Base-by-base conservation (phyloP, 805 yeast species). In the Metschnikowia rubicola region DNA sequence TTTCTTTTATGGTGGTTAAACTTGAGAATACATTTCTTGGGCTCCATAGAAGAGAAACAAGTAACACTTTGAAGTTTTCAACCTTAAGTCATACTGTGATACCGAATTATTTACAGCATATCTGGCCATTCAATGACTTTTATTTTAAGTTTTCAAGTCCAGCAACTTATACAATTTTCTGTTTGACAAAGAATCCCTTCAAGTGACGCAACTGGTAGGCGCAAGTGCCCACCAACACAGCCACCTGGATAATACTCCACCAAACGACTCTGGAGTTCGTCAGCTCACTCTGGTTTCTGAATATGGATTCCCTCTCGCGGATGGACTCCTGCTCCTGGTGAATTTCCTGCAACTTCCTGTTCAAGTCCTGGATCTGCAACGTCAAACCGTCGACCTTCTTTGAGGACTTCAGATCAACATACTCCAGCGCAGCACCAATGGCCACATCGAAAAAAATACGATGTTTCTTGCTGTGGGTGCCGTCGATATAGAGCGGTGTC, bases 161-260 rank as follows among this genome's bases (percentile, higher is more conserved):
- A 21, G 3, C 26, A 4, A 7, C 26, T 66, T 72, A 88, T 15
- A 89, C 83, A 50, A 88, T 80, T 71, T 90, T 90, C 63, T 89
- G 96, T 69, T 88, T 89, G 51, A 88, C 84, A 63, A 89, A 89
- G 78, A 89, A 88, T 36, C 82, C 68, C 68, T 86, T 86, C 68
- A 90, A 77, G 60, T 86, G 90, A 45, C 76, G 75, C 64, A 90
- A 68, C 70, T 90, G 96, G 76, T 87, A 80, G 35, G 74, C 75
- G 58, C 96, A 86, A 8, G 91, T 82, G 12, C 73, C 78, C 9
- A 78, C 74, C 56, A 90, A 74, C 2, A 86, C 88, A 19, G 80
- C 26, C 39, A 87, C 62, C 70, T 90, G 96, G 39, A 86, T 61
- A 41, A 87, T 54, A 10, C 94, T 80, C 91, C 94, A 87, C 56